Base-by-base conservation (phyloP, 768 basidiomycete species). In the Collybia mongolica region DNA sequence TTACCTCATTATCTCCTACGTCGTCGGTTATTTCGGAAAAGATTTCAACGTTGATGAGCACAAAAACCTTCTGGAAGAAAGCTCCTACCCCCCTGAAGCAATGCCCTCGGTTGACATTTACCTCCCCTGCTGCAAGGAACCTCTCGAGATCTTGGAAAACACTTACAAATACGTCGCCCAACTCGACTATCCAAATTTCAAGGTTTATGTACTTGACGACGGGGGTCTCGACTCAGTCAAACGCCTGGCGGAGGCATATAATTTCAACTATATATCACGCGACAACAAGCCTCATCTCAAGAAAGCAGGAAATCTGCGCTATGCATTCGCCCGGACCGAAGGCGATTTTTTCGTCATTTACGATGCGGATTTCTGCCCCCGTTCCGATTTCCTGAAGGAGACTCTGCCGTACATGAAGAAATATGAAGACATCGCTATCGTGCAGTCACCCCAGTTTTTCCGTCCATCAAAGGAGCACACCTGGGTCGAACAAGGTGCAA, bases 301-400 rank as follows among this genome's bases (percentile, higher is more conserved):
- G 56, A 66, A 63, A 42, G 63, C 65, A 1, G 63, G 65, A 7
- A 66, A 66, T 37, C 45, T 64, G 22, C 63, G 61, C 11, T 61
- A 61, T 24, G 60, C 63, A 2, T 66, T 66, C 50, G 49, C 59
- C 9, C 56, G 54, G 18, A 66, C 63, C 1, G 35, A 56, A 26
- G 63, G 61, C n/a, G 65, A 64, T 32, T 66, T 60, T 57, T 66
- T 66, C 48, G 57, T 52, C 44, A 60, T 66, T 38, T 66, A 61
- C 56, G 65, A 64, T 48, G 60, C 65, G 17, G 61, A 66, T 37
- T 64, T 64, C 47, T 66, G 65, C 40, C 65, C 65, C 17, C 59
- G 65, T 12, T 39, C 46, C n/a, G 65, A 64, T 37, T 63, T 64
- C 50, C 28, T 64, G 29, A 52, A 53, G 39, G 60, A 62, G 26